Percentiles rank a stretch among this genome's conserved stretches.
phyloP scores from a whole-genome alignment of 2,329 filamentous ascomycete genomes.

The Penicillium sp. region DNA sequence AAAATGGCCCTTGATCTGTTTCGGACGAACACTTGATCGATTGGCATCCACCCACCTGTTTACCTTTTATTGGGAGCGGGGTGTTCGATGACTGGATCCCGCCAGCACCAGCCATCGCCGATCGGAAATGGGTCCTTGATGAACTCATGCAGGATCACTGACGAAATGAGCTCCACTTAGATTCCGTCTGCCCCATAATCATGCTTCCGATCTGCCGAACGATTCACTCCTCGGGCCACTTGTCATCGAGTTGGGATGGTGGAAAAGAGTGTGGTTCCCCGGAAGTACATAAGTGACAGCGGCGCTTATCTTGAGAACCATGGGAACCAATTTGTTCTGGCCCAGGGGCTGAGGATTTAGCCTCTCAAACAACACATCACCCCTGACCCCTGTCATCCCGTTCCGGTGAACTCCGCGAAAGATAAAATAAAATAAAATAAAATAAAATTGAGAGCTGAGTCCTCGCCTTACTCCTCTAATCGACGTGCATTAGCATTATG shows the following conservation, averaged over 20 bases:
- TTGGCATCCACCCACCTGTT: slow-evolving; percentile 1
- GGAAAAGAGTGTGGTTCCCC: not conserved
- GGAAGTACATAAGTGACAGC: not conserved
- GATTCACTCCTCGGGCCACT: not conserved
- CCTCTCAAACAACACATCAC: not conserved
- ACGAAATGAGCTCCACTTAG: slow-evolving; percentile 14
- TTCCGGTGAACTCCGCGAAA: slow-evolving; percentile 10
- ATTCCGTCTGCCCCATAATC: not conserved
- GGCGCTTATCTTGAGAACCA: not conserved
- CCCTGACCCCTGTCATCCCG: not conserved
- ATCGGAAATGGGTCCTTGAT: slow-evolving; percentile 5
- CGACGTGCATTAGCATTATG: slow-evolving; percentile 18
- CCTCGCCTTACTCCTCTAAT: slow-evolving; percentile 3
- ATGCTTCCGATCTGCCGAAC: slow-evolving; percentile 8
- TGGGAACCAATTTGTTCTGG: not conserved
- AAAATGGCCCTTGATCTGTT: slow-evolving; percentile 1
- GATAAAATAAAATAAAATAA: slow-evolving; percentile 1
- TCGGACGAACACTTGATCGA: slow-evolving; percentile 16
- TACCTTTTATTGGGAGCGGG: slow-evolving; percentile 4
- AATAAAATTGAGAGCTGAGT: not conserved
- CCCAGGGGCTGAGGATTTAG: not conserved
- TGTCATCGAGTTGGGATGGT: not conserved
- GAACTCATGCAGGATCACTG: slow-evolving; percentile 14
- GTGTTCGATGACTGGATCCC: not conserved
- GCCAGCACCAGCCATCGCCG: slow-evolving; percentile 3